phyloP scores from a whole-genome alignment of 768 basidiomycete species.

The Suillus discolor region DNA sequence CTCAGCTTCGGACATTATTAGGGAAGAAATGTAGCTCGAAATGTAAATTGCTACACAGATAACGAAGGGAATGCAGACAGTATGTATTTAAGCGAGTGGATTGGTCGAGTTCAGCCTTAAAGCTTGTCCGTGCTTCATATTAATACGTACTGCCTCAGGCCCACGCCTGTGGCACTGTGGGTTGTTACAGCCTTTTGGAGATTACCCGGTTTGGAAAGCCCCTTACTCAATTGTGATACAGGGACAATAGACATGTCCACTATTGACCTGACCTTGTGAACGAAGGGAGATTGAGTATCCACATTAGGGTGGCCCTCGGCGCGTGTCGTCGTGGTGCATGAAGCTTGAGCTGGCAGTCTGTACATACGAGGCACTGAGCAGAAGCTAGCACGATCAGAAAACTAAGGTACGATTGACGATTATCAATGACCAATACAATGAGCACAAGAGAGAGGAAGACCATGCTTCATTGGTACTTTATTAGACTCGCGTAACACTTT shows the following conservation, averaged over 20 bases:
- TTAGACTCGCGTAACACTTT: too few relatives aligned
- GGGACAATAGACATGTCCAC: not conserved
- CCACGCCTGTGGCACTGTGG: not conserved
- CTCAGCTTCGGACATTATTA: constrained; percentile 41
- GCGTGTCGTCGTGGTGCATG: not conserved
- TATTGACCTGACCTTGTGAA: not conserved
- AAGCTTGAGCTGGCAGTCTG: not conserved
- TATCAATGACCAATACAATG: too few relatives aligned
- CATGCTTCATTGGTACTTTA: too few relatives aligned
- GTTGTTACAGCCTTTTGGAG: not conserved
- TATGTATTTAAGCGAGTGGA: not conserved
- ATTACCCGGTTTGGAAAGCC: not conserved
- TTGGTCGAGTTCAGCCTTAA: not conserved
- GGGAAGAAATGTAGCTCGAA: constrained; percentile 13
- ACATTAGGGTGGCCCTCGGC: not conserved
- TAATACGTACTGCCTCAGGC: not conserved
- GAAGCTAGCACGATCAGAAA: not conserved
- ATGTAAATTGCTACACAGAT: constrained; percentile 3
- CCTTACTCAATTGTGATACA: not conserved
- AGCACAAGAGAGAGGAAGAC: too few relatives aligned
- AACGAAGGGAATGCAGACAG: not conserved
- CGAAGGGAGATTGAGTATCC: not conserved
- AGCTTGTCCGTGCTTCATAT: not conserved
- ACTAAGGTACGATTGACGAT: too few relatives aligned
- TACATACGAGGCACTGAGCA: not conserved